Evolutionary conservation across 2,329 filamentous ascomycete genomes (phyloP).

Genomic region (Didymella segeticola): DNA sequence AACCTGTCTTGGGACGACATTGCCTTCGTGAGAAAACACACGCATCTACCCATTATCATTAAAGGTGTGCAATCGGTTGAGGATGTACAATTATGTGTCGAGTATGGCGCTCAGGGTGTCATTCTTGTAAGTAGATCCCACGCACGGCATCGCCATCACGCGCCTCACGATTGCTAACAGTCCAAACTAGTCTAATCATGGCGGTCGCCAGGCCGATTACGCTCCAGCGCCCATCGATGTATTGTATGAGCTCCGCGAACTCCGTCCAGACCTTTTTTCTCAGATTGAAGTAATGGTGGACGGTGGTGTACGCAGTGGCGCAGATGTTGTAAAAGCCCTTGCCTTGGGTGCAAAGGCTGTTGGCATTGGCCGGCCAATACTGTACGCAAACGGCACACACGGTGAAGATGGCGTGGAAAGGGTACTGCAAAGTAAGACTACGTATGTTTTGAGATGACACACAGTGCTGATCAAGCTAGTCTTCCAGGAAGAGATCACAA

Average conservation of each 20-base stretch:
- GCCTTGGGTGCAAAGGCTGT: slow-evolving; percentile 8
- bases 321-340: slow-evolving; percentile 6
- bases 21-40: slow-evolving; percentile 1
- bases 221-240: slow-evolving; percentile 7
- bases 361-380: slow-evolving; percentile 6
- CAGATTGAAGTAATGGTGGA: slow-evolving; percentile 6
- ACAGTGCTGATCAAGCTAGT: not conserved
- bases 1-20: slow-evolving; percentile 6
- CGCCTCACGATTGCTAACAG: not conserved
- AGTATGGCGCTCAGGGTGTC: slow-evolving; percentile 6
- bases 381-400: slow-evolving; percentile 8
- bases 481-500: slow-evolving; percentile 10
- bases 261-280: slow-evolving; percentile 5
- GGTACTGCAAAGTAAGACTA: not conserved
- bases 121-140: not conserved
- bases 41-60: slow-evolving; percentile 3
- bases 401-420: slow-evolving; percentile 8
- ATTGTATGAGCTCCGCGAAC: slow-evolving; percentile 1
- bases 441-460: not conserved
- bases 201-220: slow-evolving; percentile 6
- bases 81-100: slow-evolving; percentile 1
- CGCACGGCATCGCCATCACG: not conserved
- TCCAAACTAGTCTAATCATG: not conserved
- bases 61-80: slow-evolving; percentile 10
- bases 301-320: slow-evolving; percentile 5